Percentiles rank a stretch among this genome's conserved stretches.
Evolutionary conservation across 768 basidiomycete genomes (phyloP).

Genomic region (Calvatia gigantea): DNA sequence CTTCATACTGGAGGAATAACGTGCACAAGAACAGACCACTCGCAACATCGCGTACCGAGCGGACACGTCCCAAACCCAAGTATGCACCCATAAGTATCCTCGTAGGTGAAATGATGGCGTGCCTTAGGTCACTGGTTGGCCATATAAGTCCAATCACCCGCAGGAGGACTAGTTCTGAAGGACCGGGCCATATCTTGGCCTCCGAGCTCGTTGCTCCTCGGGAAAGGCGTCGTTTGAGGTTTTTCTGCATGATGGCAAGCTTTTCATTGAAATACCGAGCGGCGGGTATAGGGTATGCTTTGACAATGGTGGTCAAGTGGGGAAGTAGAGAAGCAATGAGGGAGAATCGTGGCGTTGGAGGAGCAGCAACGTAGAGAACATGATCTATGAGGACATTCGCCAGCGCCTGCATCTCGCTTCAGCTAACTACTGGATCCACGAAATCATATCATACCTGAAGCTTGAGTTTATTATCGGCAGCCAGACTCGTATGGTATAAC

Average conservation of each 20-base stretch:
- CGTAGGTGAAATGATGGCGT: constrained; percentile 83
- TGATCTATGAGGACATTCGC: constrained; percentile 84
- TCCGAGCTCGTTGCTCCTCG: constrained; percentile 55
- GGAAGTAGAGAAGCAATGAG: constrained; percentile 67
- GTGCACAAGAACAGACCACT: constrained; percentile 90
- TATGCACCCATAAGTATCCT: constrained; percentile 90
- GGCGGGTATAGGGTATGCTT: constrained; percentile 74
- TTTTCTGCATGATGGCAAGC: constrained; percentile 89
- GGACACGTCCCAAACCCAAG: constrained; percentile 78
- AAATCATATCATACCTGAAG: constrained; percentile 61
- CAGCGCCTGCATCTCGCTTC: constrained; percentile 48
- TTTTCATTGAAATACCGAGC: constrained; percentile 82
- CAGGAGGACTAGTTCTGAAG: constrained; percentile 77
- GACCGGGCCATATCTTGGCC: constrained; percentile 86
- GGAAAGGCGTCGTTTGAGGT: constrained; percentile 79
- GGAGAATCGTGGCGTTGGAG: constrained; percentile 54
- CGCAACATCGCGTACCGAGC: constrained; percentile 69
- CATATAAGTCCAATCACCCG: constrained; percentile 79
- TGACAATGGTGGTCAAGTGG: constrained; percentile 75
- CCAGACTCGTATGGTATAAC: constrained; percentile 90
- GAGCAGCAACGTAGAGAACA: constrained; percentile 69
- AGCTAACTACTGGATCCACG: constrained; percentile 2
- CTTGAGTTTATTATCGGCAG: constrained; percentile 87
- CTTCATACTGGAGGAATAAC: constrained; percentile 81
- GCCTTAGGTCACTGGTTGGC: constrained; percentile 94